A percentile compares a stretch with the other conserved stretches of the same genome.
These are phyloP conservation scores for Solanum ahanhuiri DNA, from an alignment of 257 asterid species.

Conservation along the genomic window DNA sequence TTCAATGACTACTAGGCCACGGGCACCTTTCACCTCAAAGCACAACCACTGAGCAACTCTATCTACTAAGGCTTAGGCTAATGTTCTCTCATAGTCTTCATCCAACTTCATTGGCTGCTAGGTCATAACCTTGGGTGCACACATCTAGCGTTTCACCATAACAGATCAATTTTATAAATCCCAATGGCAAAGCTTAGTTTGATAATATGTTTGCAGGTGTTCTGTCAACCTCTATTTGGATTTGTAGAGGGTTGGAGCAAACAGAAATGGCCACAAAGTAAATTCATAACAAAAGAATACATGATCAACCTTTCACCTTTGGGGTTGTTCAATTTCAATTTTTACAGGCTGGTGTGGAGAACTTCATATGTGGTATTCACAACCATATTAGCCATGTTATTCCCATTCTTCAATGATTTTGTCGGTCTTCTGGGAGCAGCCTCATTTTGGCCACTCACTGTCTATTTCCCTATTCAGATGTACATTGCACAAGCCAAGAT, in stretches of 20 bases:
- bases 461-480: constrained; percentile 59
- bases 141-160: background rate
- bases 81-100: background rate
- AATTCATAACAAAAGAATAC: constrained; percentile 18
- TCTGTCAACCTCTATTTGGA: constrained; percentile 47
- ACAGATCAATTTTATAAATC: background rate
- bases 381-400: constrained; percentile 39
- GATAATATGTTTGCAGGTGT: constrained; percentile 27
- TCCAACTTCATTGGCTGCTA: background rate
- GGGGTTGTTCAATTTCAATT: constrained; percentile 18
- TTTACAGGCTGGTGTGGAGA: constrained; percentile 53
- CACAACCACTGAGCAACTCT: background rate
- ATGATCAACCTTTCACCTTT: constrained; percentile 4
- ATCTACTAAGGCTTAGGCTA: background rate
- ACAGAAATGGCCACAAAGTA: constrained; percentile 23
- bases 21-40: background rate
- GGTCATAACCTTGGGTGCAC: background rate
- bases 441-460: constrained; percentile 59
- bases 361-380: constrained; percentile 38
- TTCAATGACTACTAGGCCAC: no score
- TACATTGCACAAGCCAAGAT: constrained; percentile 26
- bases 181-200: background rate
- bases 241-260: constrained; percentile 30
- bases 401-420: constrained; percentile 67
- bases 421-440: constrained; percentile 59